Conservation (phyloP, 345 rosid species). For the Sisymbrium altissimum region DNA sequence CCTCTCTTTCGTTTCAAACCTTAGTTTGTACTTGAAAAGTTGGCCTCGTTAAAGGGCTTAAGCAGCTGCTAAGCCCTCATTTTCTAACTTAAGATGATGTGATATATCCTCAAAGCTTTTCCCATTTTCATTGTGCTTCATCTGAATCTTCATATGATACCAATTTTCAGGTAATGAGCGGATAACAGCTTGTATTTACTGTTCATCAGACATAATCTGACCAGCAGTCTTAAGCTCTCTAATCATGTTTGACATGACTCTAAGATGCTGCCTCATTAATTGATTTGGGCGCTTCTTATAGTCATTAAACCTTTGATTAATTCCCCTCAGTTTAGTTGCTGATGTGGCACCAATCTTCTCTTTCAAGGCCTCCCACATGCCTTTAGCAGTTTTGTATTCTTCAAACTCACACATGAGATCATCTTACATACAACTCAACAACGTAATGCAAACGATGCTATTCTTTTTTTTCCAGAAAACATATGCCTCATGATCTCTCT, state of each 20-base stretch:
- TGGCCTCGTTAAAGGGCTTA: neutral
- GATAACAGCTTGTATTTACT: neutral
- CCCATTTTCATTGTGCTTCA: neutral
- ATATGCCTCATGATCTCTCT: too few species aligned
- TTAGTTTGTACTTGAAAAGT: neutral
- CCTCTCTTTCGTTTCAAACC: neutral
- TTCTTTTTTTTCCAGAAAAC: too few species aligned
- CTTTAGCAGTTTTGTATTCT: too few species aligned
- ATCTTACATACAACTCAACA: neutral
- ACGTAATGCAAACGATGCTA: too few species aligned
- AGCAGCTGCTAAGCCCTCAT: neutral
- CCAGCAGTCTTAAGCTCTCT: neutral
- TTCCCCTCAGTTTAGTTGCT: too few species aligned
- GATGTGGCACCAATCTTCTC: too few species aligned
- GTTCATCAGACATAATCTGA: neutral
- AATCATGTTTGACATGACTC: neutral
- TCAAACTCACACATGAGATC: too few species aligned
- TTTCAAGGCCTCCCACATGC: too few species aligned
- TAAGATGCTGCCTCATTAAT: too few species aligned
- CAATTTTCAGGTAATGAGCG: neutral
- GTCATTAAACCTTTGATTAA: too few species aligned
- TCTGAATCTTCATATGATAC: neutral
- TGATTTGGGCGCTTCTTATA: too few species aligned
- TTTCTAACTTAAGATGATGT: constrained; percentile 17
- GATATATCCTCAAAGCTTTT: neutral